Evolutionary conservation across 306 rosid species (phyloP), one percentile per base, ranked within the genome.

Genomic region (Sophora flavescens): DNA sequence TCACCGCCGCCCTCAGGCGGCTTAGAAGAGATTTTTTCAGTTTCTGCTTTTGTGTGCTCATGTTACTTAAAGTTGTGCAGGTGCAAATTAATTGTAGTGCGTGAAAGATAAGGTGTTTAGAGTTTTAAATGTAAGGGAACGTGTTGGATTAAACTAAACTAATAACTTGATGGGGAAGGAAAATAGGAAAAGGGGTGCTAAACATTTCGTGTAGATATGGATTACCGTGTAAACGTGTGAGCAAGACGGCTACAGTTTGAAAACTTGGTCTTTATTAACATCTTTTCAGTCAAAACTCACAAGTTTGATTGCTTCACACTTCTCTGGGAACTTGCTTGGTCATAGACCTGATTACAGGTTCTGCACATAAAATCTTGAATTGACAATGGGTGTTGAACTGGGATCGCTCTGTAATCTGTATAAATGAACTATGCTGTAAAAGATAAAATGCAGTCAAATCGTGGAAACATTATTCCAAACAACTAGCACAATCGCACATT

Each of bases 1-100:
- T 57, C 77, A 93, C 92, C 63, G 86, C 96, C 38, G 47, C 74
- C 81, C 72, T 87, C 6, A 93, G 78, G 57, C 91, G 88, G 75
- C 76, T 72, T 5, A 91, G 9, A 14, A 87, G 22, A 77, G 88
- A 73, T 35, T 52, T 68, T 8, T 14, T 59, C 10, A 64, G 33
- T 10, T 42, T 81, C 33, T 66, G 56, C 13, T 68, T 48, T 5
- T n/a, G 50, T 17, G 9, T 39, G 53, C 6, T 76, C 91, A 86
- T 86, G 42, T 57, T 30, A 1, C 13, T 33, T 6, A 47, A 26
- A 63, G 42, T 77, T 3, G 45, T 11, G 41, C 0, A 38, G 14
- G 17, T 18, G n/a, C 13, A 28, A 36, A 10, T 58, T 58, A 53
- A 22, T 35, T 48, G 3, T 5, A 1, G 2, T 22, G 50, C 7